Percentiles rank a stretch among this genome's conserved stretches.
These are phyloP conservation scores for Truncatella angustata DNA, from an alignment of 2,329 filamentous ascomycete genomes.

Conservation along the genomic window DNA sequence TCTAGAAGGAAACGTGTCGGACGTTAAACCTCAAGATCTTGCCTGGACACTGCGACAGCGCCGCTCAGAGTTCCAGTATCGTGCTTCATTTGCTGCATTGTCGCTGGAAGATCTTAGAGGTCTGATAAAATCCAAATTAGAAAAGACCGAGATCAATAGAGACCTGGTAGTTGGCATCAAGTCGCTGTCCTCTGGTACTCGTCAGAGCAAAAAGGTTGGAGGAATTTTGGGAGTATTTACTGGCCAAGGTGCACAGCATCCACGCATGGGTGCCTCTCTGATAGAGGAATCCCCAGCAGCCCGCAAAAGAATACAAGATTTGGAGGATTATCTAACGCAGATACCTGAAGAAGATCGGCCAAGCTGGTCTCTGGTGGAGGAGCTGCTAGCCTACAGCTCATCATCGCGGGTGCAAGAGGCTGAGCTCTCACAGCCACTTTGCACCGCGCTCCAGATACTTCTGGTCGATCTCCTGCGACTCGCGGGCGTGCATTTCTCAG, in stretches of 20 bases:
- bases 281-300: constrained; percentile 8
- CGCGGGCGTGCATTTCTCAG: constrained; percentile 18
- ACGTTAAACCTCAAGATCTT: not conserved
- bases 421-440: constrained; percentile 25
- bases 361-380: constrained; percentile 15
- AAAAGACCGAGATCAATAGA: not conserved
- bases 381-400: constrained; percentile 11
- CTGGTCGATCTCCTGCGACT: constrained; percentile 31
- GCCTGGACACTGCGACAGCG: constrained; percentile 7
- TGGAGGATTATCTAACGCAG: constrained; percentile 17
- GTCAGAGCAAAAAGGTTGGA: not conserved
- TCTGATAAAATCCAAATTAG: not conserved
- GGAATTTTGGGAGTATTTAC: constrained; percentile 7
- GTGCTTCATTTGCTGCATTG: not conserved
- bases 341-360: constrained; percentile 13
- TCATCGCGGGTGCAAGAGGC: constrained; percentile 15
- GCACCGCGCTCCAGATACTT: constrained; percentile 38
- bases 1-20: not conserved
- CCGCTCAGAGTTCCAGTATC: not conserved
- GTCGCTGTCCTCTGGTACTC: not conserved
- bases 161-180: not conserved
- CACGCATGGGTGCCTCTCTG: constrained; percentile 5
- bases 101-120: not conserved
- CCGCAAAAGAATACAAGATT: constrained; percentile 13
- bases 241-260: constrained; percentile 7